These are phyloP conservation scores for Moricandia moricandioides DNA, from an alignment of 345 rosid genomes.

Conservation along the genomic window DNA sequence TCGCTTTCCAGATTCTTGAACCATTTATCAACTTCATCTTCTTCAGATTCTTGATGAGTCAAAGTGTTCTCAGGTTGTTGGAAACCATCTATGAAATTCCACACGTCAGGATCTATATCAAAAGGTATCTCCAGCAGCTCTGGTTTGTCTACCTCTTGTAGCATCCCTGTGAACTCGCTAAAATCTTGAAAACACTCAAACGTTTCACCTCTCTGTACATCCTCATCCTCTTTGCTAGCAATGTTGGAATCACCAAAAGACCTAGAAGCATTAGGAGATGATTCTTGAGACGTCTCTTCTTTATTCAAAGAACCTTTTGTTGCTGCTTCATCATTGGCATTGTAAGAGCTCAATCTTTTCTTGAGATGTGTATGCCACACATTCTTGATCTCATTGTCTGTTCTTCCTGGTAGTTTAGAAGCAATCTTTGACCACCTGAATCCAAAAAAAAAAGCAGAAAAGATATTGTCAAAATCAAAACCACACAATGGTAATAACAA, in stretches of 20 bases:
- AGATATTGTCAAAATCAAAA: not conserved
- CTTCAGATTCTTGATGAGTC: constrained; percentile 21
- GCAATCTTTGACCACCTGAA: constrained; percentile 58
- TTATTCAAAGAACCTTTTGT: constrained; percentile 25
- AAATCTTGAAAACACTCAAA: constrained; percentile 16
- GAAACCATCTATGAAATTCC: constrained; percentile 59
- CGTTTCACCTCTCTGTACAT: constrained; percentile 2
- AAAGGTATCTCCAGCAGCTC: constrained; percentile 48
- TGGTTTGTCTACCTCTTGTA: constrained; percentile 72
- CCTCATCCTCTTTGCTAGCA: constrained; percentile 25
- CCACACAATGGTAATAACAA: not conserved
- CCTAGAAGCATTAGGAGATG: constrained; percentile 36
- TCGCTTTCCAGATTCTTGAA: constrained; percentile 59
- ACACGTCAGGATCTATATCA: constrained; percentile 57
- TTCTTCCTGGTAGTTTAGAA: constrained; percentile 46
- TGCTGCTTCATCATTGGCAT: constrained; percentile 21
- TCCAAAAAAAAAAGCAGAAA: not conserved
- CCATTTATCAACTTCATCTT: constrained; percentile 54
- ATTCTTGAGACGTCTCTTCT: constrained; percentile 39
- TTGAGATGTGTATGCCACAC: constrained; percentile 54
- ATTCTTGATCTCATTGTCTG: constrained; percentile 56
- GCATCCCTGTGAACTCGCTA: constrained; percentile 15
- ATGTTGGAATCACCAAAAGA: constrained; percentile 43
- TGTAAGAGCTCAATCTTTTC: constrained; percentile 37
- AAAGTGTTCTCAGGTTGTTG: constrained; percentile 33